Conservation (phyloP, 2,329 filamentous ascomycete genomes). For the Ophiostoma triangulosporum region DNA sequence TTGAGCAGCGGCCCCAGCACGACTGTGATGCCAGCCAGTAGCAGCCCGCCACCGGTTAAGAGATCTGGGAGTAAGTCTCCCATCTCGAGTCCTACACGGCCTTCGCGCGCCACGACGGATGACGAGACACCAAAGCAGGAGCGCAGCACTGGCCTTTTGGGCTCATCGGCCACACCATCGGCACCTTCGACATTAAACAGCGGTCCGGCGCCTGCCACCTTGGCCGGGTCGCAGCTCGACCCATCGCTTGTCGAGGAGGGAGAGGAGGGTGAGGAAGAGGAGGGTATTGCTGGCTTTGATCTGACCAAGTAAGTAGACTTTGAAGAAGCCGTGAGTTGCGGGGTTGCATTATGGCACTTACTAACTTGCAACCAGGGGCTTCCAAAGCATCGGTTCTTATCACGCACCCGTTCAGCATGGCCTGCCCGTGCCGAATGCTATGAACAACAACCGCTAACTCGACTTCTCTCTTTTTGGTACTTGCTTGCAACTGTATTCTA, state of each 20-base stretch:
- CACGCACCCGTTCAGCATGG: constrained; percentile 41
- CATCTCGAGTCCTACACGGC: constrained; percentile 33
- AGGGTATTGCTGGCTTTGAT: constrained; percentile 43
- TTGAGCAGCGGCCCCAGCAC: constrained; percentile 8
- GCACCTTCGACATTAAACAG: neutral
- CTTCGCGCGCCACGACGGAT: neutral
- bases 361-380: constrained; percentile 31
- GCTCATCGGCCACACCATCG: neutral
- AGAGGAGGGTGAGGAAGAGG: constrained; percentile 32
- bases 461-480: neutral
- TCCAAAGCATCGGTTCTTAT: constrained; percentile 51
- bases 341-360: neutral
- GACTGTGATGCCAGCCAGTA: constrained; percentile 35
- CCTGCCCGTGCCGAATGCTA: constrained; percentile 28
- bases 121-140: neutral
- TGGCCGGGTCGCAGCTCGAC: neutral
- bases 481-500: neutral
- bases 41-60: constrained; percentile 38
- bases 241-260: constrained; percentile 10
- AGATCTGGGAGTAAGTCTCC: constrained; percentile 33
- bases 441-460: constrained; percentile 21
- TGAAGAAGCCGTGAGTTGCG: neutral
- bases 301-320: constrained; percentile 37
- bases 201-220: neutral
- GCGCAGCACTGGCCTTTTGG: no score